phyloP scores from a whole-genome alignment of 441 rosid species.

The Isatis lusitanica region DNA sequence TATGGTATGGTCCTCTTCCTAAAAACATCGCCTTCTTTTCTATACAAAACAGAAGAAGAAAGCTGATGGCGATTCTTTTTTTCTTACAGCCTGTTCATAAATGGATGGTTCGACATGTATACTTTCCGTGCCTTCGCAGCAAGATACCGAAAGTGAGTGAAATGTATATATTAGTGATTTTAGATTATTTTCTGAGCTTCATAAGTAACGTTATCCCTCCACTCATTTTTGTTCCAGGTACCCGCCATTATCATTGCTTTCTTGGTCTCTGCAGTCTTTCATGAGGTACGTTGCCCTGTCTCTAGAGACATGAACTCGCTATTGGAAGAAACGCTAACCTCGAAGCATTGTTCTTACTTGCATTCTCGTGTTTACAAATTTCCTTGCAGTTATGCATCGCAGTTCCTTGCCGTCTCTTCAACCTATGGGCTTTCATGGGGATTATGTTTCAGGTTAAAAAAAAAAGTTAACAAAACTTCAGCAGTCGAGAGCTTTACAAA shows the following conservation, averaged over 20 bases:
- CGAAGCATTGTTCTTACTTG: not conserved
- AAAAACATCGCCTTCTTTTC: not conserved
- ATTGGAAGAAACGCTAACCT: not conserved
- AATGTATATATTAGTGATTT: slow-evolving; percentile 11
- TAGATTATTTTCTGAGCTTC: not conserved
- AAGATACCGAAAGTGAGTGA: slow-evolving; percentile 75
- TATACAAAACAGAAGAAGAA: not conserved
- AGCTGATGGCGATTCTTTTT: slow-evolving; percentile 31
- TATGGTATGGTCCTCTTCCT: slow-evolving; percentile 67
- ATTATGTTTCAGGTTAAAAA: slow-evolving; percentile 77
- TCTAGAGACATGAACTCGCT: not conserved
- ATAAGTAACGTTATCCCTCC: not conserved
- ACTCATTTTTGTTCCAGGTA: slow-evolving; percentile 46
- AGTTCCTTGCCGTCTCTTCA: slow-evolving; percentile 75
- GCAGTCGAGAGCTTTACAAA: not conserved
- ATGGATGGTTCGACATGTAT: slow-evolving; percentile 98
- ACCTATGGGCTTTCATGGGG: slow-evolving; percentile 76
- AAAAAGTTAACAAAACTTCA: not conserved
- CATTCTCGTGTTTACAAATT: not conserved
- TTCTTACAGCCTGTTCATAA: slow-evolving; percentile 93
- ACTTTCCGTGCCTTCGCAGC: slow-evolving; percentile 82
- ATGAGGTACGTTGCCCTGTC: slow-evolving; percentile 61
- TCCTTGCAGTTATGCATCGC: slow-evolving; percentile 71
- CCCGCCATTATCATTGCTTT: slow-evolving; percentile 67
- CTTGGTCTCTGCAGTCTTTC: slow-evolving; percentile 89